Percentiles rank a stretch among this genome's conserved stretches.
These are phyloP conservation scores for Metschnikowia dekortorum DNA, from an alignment of 805 yeast species.

Conservation along the genomic window DNA sequence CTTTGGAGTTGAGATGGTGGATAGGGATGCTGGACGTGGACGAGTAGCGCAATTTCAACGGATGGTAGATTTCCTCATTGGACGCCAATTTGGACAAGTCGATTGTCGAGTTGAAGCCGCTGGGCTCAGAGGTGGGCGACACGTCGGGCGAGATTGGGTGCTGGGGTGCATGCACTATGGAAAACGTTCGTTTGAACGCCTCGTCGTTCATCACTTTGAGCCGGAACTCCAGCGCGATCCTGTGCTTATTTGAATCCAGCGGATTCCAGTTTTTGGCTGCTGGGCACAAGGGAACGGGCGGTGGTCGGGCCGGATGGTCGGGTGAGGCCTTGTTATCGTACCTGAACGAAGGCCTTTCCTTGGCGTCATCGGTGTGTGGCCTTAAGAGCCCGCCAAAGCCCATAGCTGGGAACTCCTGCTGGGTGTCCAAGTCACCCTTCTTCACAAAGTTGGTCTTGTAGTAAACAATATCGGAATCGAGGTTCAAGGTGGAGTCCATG, in stretches of 20 bases:
- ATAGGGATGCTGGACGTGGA: constrained; percentile 37
- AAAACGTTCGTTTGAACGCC: constrained; percentile 30
- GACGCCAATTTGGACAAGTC: constrained; percentile 33
- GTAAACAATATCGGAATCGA: constrained; percentile 41
- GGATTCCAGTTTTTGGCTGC: constrained; percentile 41
- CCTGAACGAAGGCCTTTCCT: constrained; percentile 35
- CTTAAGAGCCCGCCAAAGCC: constrained; percentile 13
- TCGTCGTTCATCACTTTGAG: constrained; percentile 36
- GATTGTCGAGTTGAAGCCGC: constrained; percentile 37
- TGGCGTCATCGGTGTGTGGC: constrained; percentile 11
- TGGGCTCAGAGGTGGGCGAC: constrained; percentile 40
- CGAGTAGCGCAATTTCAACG: constrained; percentile 37
- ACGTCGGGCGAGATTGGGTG: constrained; percentile 39
- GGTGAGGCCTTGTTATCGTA: constrained; percentile 13
- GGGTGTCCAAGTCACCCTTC: constrained; percentile 25
- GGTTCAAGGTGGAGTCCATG: constrained; percentile 28
- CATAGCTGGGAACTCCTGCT: constrained; percentile 13
- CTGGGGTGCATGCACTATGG: constrained; percentile 28
- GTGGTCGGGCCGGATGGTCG: constrained; percentile 1
- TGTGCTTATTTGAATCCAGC: constrained; percentile 22
- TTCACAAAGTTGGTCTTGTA: constrained; percentile 42
- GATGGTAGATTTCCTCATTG: constrained; percentile 34
- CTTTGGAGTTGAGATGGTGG: constrained; percentile 34
- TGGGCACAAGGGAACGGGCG: constrained; percentile 31
- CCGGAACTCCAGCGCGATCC: constrained; percentile 31